A percentile compares a stretch with the other conserved stretches of the same genome.
phyloP scores from a whole-genome alignment of 139 green algal species.

The Coelastrella sp. region DNA sequence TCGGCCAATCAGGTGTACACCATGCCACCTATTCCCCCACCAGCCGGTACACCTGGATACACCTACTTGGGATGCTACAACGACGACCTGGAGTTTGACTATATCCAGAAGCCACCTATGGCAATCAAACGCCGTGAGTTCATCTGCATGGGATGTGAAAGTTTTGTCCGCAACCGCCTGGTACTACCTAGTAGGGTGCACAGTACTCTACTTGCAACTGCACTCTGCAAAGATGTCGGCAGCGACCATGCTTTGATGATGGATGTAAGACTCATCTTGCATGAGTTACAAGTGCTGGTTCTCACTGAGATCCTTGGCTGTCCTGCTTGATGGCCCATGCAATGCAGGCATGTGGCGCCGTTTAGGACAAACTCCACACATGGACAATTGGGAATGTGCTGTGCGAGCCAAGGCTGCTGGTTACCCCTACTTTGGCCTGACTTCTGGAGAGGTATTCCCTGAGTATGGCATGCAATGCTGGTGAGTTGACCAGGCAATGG shows the following conservation, averaged over 20 bases:
- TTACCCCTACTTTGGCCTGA: slow-evolving; percentile 25
- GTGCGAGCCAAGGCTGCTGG: background rate
- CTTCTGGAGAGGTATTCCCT: slow-evolving; percentile 11
- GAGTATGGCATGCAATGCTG: slow-evolving; percentile 11
- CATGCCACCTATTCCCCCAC: background rate
- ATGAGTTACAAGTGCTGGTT: too few species aligned
- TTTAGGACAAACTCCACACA: background rate
- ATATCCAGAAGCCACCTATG: background rate
- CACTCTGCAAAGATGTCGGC: background rate
- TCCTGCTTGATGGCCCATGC: too few species aligned
- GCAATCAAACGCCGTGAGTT: background rate
- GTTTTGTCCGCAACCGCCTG: background rate
- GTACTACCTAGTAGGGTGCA: background rate
- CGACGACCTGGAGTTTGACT: background rate
- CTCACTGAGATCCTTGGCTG: too few species aligned
- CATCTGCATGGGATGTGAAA: background rate
- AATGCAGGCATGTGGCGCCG: background rate
- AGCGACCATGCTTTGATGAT: background rate
- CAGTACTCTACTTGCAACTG: background rate
- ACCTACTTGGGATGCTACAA: background rate
- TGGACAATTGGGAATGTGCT: slow-evolving; percentile 34
- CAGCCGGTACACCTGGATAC: background rate
- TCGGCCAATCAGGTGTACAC: background rate
- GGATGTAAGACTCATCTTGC: too few species aligned
- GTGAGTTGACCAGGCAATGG: background rate